A percentile compares a stretch with the other conserved stretches of the same genome.
Evolutionary conservation across 495 filamentous ascomycete species (phyloP).

Genomic region (Cladorrhinum samala): DNA sequence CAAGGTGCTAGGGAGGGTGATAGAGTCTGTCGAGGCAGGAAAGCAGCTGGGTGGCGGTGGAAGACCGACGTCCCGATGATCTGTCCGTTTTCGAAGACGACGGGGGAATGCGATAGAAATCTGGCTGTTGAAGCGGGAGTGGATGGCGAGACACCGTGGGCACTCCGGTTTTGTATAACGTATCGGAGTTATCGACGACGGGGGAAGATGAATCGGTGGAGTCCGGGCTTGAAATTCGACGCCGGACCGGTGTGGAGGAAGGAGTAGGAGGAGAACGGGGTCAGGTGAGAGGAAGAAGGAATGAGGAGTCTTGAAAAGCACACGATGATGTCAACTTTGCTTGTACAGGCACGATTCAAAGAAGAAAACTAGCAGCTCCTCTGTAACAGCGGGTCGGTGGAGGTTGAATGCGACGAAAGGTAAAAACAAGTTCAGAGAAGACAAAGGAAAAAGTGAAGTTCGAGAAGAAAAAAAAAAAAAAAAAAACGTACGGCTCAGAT

Average conservation of each 20-base stretch:
- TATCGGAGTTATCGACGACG: neutral
- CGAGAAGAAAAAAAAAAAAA: slow-evolving; percentile 10
- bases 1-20: slow-evolving; percentile 39
- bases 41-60: slow-evolving; percentile 39
- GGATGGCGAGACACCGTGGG: slow-evolving; percentile 10
- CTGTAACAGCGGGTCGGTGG: neutral
- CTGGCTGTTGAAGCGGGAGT: slow-evolving; percentile 9
- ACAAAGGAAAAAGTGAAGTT: slow-evolving; percentile 1
- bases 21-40: slow-evolving; percentile 42
- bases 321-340: slow-evolving; percentile 26
- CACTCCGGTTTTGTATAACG: neutral
- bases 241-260: neutral
- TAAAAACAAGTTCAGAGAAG: slow-evolving; percentile 13
- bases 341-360: slow-evolving; percentile 1
- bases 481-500: slow-evolving; percentile 13
- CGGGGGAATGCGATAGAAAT: slow-evolving; percentile 9
- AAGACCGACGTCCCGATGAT: slow-evolving; percentile 37
- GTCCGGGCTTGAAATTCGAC: neutral
- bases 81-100: slow-evolving; percentile 33
- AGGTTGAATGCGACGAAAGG: neutral
- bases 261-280: slow-evolving; percentile 9
- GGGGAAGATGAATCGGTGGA: neutral
- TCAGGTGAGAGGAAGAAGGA: slow-evolving; percentile 6
- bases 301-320: slow-evolving; percentile 4
- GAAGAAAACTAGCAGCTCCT: slow-evolving; percentile 1